Evolutionary conservation across 2,329 filamentous ascomycete species (phyloP).

Genomic region (Pyrenochaeta sp.): DNA sequence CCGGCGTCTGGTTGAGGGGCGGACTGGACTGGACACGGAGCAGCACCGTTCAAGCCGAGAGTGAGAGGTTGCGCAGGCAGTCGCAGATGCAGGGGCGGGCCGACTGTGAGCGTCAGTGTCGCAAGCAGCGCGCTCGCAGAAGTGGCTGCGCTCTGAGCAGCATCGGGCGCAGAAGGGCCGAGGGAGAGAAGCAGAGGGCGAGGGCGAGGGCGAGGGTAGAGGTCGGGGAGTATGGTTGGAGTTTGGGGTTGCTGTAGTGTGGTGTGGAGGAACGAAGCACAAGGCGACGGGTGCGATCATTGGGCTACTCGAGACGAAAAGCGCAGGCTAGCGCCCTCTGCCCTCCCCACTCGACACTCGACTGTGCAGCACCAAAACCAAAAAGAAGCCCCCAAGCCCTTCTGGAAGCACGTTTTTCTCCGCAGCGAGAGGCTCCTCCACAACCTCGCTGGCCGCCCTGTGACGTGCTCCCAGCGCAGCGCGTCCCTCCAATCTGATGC

Average conservation of each 20-base stretch:
- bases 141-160: constrained; percentile 36
- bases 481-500: constrained; percentile 1
- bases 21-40: constrained; percentile 4
- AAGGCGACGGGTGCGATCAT: not conserved
- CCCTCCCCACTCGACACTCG: constrained; percentile 16
- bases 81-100: constrained; percentile 24
- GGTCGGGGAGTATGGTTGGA: not conserved
- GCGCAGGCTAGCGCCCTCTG: constrained; percentile 7
- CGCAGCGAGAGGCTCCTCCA: constrained; percentile 9
- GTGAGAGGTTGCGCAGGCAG: not conserved
- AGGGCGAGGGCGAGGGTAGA: constrained; percentile 6
- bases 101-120: constrained; percentile 39
- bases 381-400: constrained; percentile 19
- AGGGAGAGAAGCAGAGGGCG: constrained; percentile 1
- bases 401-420: constrained; percentile 21
- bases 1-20: constrained; percentile 2
- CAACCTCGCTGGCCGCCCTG: constrained; percentile 8
- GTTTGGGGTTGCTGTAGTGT: not conserved
- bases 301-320: constrained; percentile 19
- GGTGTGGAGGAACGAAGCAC: constrained; percentile 4
- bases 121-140: constrained; percentile 44
- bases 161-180: constrained; percentile 31
- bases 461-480: not conserved
- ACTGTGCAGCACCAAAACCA: constrained; percentile 2
- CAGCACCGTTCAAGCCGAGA: not conserved